Evolutionary conservation across 257 asterid species (phyloP), one percentile per base, ranked within the genome.

Genomic region (Jasminum sambac): DNA sequence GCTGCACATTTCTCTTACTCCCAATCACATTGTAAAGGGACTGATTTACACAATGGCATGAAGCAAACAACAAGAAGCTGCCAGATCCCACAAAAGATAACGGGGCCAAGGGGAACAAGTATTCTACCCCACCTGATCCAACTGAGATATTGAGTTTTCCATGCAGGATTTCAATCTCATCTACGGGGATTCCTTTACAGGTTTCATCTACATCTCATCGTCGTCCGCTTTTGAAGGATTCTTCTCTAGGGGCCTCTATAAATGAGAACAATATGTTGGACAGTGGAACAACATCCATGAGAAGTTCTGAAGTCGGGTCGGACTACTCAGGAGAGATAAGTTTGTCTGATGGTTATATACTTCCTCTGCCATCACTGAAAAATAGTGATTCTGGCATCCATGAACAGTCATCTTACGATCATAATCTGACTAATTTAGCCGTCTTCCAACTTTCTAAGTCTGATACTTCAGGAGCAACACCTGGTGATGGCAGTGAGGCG

Each of bases 1-100:
- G 58, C 88, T 84, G 0, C 96, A 89, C 77, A 84, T 95, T 36
- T 85, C 79, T 83, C 95, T 87, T 26, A 91, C 88, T 74, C 96
- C 96, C 41, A 91, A 91, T 78, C 87, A 87, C 88, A 91, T 90
- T 66, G 96, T 91, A 66, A 91, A 89, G 85, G 97, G 91, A 2
- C 88, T 89, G 73, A 85, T 91, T 91, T 67, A 93, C 91, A 71
- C 82, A 80, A 78, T 91, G 96, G 97, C 88, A 96, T 5, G 93
- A 89, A 38, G 70, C 83, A 12, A 86, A 91, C 78, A 83, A 89
- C 41, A 86, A 89, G 69, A 87, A 87, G 84, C 79, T 91, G 74
- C 93, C 93, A 11, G 93, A 87, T 78, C 91, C 96, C 0, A 43
- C 77, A 48, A 91, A 81, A 74, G 78, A 84, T 63, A 86, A 79